Evolutionary conservation across 2,329 filamentous ascomycete species (phyloP).

Genomic region (Fusarium mundagurra): DNA sequence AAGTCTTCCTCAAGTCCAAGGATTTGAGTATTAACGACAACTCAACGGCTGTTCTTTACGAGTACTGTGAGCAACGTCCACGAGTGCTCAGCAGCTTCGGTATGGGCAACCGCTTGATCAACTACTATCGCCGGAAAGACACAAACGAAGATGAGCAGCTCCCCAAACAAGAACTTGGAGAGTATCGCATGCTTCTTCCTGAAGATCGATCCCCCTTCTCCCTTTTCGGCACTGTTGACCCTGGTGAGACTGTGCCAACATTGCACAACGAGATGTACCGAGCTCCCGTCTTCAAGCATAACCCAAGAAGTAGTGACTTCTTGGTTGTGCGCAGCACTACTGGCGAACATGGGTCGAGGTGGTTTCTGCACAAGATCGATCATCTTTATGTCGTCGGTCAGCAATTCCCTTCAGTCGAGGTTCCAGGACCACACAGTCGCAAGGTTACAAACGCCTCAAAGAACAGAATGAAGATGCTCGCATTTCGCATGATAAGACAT

Average conservation of each 20-base stretch:
- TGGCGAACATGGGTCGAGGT: slow-evolving; percentile 78
- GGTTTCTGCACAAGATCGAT: slow-evolving; percentile 89
- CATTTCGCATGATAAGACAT: slow-evolving; percentile 86
- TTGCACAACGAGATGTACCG: slow-evolving; percentile 96
- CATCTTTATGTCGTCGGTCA: slow-evolving; percentile 93
- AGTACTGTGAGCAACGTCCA: slow-evolving; percentile 95
- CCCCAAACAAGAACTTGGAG: slow-evolving; percentile 86
- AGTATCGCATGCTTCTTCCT: slow-evolving; percentile 85
- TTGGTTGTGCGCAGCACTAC: slow-evolving; percentile 85
- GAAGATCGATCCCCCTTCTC: slow-evolving; percentile 97
- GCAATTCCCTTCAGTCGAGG: slow-evolving; percentile 89
- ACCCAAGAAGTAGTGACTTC: slow-evolving; percentile 82
- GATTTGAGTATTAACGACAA: slow-evolving; percentile 91
- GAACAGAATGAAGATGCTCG: slow-evolving; percentile 95
- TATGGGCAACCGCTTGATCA: slow-evolving; percentile 96
- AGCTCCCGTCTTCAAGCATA: slow-evolving; percentile 91
- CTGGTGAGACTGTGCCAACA: slow-evolving; percentile 89
- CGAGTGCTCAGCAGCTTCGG: slow-evolving; percentile 94
- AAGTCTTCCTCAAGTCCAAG: slow-evolving; percentile 81
- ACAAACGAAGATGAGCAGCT: slow-evolving; percentile 77
- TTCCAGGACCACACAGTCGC: slow-evolving; percentile 91
- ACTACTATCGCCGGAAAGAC: slow-evolving; percentile 90
- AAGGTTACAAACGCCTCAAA: slow-evolving; percentile 98
- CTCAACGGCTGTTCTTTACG: slow-evolving; percentile 85
- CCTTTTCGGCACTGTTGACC: slow-evolving; percentile 91